Base-by-base conservation (phyloP, 352 stramenopile genomes). In the Pythium phragmitis region DNA sequence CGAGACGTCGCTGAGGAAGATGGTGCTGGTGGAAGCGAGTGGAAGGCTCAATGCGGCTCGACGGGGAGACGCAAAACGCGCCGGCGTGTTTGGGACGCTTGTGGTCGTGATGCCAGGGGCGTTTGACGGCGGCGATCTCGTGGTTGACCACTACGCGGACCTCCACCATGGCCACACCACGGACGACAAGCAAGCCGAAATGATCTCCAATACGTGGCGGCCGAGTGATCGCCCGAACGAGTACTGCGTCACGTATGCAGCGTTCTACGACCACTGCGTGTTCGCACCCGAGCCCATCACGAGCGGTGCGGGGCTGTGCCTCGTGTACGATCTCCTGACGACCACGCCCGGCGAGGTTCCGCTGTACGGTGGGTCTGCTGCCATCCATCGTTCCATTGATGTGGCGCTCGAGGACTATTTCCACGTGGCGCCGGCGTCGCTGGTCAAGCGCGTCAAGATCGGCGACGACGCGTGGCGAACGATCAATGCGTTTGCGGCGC, bases 61-160 rank as follows among this genome's bases (percentile, higher is more conserved):
- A 52, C 57, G 72, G 30, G 65, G 82, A 36, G 79, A 61, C 30
- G 73, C 77, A 65, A 81, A 81, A 39, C 64, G 76, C 43, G 39
- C 46, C 19, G 73, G 68, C 1, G 78, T 81, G 73, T 77, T 84
- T 30, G 76, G 71, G 1, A 76, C 73, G 7, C 49, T 84, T 5
- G 60, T 84, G 23, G 52, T 84, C 11, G 55, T 76, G 62, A 53
- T 81, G 9, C 76, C 76, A 4, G 52, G 68, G 6, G 19, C 37
- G 19, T 66, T 74, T 39, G 37, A 33, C 34, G 68, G 64, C 4
- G 66, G 62, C 12, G 62, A 74, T 16, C 12, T 76, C 21, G 37
- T 54, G 3, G 34, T 47, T 9, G 34, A 39, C 34, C 34, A 12
- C 11, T 8, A 39, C 7, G 34, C 7, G 34, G 34, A 39, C 7